Percentiles rank a stretch among this genome's conserved stretches.
Conservation (phyloP, 1,284 basidiomycete genomes). For the Tetrapyrgos nigripes region DNA sequence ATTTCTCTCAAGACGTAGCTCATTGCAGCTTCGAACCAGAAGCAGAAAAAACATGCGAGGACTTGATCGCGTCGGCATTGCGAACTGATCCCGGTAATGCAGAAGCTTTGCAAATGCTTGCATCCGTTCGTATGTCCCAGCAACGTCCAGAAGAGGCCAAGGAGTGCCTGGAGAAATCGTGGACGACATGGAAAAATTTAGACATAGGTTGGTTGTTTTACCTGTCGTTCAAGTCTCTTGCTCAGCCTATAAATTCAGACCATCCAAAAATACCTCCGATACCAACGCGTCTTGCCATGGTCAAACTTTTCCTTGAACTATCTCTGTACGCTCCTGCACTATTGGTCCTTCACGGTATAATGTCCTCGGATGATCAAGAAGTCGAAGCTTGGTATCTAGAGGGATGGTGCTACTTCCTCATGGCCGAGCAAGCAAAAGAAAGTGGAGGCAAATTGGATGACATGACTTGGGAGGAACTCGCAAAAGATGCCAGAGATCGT, state of each 20-base stretch:
- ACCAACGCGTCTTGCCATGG: conserved; percentile 74
- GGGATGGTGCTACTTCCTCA: conserved; percentile 91
- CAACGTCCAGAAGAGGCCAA: conserved; percentile 83
- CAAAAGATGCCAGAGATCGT: conserved; percentile 81
- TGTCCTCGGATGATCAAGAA: conserved; percentile 86
- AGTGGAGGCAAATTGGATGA: conserved; percentile 63
- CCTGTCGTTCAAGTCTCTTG: conserved; percentile 4
- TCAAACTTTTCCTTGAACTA: conserved; percentile 88
- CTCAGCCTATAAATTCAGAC: conserved; percentile 48
- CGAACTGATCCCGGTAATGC: conserved; percentile 77
- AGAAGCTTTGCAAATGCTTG: conserved; percentile 84
- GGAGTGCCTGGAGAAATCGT: conserved; percentile 71
- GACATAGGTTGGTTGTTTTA: conserved; percentile 60
- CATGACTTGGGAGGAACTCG: conserved; percentile 80
- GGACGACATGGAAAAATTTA: conserved; percentile 76
- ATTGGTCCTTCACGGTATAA: conserved; percentile 79
- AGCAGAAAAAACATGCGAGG: conserved; percentile 84
- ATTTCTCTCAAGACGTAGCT: conserved; percentile 7
- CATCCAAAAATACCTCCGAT: conserved; percentile 78
- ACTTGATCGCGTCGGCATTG: conserved; percentile 76
- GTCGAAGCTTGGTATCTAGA: conserved; percentile 96
- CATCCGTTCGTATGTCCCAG: conserved; percentile 91
- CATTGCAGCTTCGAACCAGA: conserved; percentile 76
- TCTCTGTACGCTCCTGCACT: conserved; percentile 75
- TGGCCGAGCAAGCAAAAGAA: conserved; percentile 70